Base-by-base conservation (phyloP, 2,329 filamentous ascomycete genomes). In the Aspergillus udagawae region DNA sequence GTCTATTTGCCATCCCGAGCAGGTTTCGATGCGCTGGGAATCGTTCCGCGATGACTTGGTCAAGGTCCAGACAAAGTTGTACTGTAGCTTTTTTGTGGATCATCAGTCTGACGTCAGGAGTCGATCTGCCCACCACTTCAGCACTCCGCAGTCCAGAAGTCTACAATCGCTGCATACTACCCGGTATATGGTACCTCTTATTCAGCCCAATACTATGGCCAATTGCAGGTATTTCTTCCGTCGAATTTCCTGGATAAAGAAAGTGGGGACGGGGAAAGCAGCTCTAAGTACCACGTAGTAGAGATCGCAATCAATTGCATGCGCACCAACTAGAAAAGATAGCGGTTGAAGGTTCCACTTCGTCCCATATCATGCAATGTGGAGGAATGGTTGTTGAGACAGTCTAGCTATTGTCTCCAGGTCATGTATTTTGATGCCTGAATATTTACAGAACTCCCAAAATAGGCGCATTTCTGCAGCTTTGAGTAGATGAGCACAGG, bases 71-170 rank as follows among this genome's bases (percentile, higher is more conserved):
- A 53, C 23, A 35, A 20, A 28, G 32, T 38, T 35, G 32, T 35
- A 35, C 32, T 6, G 14, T 5, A 17, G 14, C 14, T 38, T 17
- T 17, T 10, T 14, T n/a, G 21, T 50, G 28, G 45, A 41, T 50
- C 57, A 61, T 61, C 59, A 61, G 52, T 41, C 42, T 61, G 59
- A 61, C 59, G 59, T 61, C 59, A 61, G 47, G 29, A 54, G 27
- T 29, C 25, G n/a, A 29, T 7, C 20, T 17, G n/a, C 20, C 25
- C 32, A 29, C 48, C 44, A 35, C 32, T 28, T 42, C 23, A 54
- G 21, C 32, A 35, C 20, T 51, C 54, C 38, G 48, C 42, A 58
- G 27, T 41, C 49, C 20, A 58, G 53, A n/a, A 29, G 9, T 29
- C 9, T 29, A 12, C 28, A 29, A 55, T 50, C n/a, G 56, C 29